phyloP scores from a whole-genome alignment of 306 rosid species.

The Vicia faba region DNA sequence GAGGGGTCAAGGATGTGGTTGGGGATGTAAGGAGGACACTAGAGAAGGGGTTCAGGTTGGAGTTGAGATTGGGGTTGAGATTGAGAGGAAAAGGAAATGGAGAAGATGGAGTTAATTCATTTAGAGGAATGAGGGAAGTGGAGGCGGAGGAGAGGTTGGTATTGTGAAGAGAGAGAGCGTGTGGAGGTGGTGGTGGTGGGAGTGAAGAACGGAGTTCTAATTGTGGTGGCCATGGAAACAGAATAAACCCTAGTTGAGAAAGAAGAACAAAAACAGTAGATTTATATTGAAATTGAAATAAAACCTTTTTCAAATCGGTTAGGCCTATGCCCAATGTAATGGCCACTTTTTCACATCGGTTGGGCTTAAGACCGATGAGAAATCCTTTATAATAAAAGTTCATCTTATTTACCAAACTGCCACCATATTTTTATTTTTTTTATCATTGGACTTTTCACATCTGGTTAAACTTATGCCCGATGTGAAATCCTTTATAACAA shows the following conservation, averaged over 20 bases:
- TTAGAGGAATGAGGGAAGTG: constrained; percentile 27
- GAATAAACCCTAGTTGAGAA: constrained; percentile 21
- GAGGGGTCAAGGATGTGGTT: constrained; percentile 72
- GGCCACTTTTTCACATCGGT: no score
- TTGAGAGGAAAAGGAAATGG: constrained; percentile 37
- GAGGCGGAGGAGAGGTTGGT: constrained; percentile 27
- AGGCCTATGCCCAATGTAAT: no score
- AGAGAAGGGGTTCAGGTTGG: constrained; percentile 21
- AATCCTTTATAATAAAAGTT: no score
- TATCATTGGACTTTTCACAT: no score
- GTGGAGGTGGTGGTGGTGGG: constrained; percentile 29
- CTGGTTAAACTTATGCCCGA: no score
- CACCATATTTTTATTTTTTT: no score
- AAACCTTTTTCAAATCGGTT: no score
- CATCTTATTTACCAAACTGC: no score
- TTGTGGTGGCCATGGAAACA: constrained; percentile 32
- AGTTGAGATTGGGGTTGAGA: constrained; percentile 23
- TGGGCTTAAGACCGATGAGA: no score
- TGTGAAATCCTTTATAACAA: no score
- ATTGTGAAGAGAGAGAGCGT: background rate
- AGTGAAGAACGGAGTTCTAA: constrained; percentile 30
- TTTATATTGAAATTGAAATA: no score
- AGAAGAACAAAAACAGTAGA: no score
- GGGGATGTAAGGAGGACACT: constrained; percentile 84
- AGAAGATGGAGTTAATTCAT: constrained; percentile 4